Evolutionary conservation across 1,139 yeast genomes (phyloP), one percentile per base, ranked within the genome.

Genomic region (Yamadazyma sp.): DNA sequence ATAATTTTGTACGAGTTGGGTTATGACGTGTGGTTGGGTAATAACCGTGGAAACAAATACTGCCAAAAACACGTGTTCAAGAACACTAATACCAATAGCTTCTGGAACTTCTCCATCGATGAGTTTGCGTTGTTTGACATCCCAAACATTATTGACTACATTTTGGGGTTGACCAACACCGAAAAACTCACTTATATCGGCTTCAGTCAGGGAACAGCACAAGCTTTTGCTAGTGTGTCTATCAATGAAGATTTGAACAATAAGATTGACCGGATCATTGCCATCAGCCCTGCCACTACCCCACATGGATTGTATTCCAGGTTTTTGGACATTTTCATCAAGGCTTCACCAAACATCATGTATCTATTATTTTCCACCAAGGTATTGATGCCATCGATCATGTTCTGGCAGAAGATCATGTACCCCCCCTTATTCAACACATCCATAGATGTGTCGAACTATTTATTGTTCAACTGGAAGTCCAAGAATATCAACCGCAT

Each of bases 231-330:
- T 1, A 73, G 89, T 30, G 67, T 86, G 20, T 78, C 92, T 0
- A 67, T 86, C n/a, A 80, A 84, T 55, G 76, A 86, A 6, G 73
- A 73, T 15, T 69, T 90, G 46, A 87, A 86, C 57, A 56, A 67
- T 8, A 84, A 86, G 53, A 78, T 90, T 37, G 80, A 80, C 23
- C 74, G 78, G 47, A 77, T 90, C 44, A 76, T 90, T 38, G 95
- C 94, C 4, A 74, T 87, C 29, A 86, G 96, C 0, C 97, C 97
- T 0, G 97, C 97, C 1, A 86, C 95, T 64, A 87, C 97, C 0
- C 97, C 97, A 0, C 86, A 81, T 36, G 94, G 95, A 1, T 67
- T 90, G 17, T 80, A 83, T 45, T 86, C 90, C 47, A 73, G 77
- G 54, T 67, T 89, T 41, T 81, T 87, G 25, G 95, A 88, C 55